phyloP scores from a whole-genome alignment of 345 rosid genomes.

The Rhizophora mangle region DNA sequence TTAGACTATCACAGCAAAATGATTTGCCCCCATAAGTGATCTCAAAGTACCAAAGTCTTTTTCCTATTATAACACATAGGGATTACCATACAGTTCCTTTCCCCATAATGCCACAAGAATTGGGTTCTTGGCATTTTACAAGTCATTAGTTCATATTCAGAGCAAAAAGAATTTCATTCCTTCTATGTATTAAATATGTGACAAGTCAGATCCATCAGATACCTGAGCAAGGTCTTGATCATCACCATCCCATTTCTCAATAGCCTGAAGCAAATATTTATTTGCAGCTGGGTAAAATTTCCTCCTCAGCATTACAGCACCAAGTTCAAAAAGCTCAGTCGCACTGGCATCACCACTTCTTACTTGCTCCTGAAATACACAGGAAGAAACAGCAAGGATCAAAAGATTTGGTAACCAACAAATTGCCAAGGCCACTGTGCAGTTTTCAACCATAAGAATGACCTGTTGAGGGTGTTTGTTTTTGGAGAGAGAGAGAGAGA shows the following conservation, averaged over 20 bases:
- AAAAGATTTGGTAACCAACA: constrained; percentile 3
- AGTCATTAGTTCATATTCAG: not conserved
- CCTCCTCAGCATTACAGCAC: constrained; percentile 93
- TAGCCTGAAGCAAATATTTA: constrained; percentile 79
- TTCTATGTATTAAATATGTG: constrained; percentile 6
- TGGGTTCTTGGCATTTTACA: not conserved
- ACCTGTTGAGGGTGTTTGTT: too few relatives aligned
- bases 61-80: too few relatives aligned
- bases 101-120: too few relatives aligned
- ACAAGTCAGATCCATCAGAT: constrained; percentile 10
- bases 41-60: too few relatives aligned
- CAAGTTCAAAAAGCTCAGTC: constrained; percentile 87
- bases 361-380: constrained; percentile 74
- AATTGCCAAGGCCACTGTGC: not conserved
- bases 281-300: constrained; percentile 88
- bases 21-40: too few relatives aligned
- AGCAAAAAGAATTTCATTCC: not conserved
- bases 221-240: constrained; percentile 99
- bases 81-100: too few relatives aligned
- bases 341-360: constrained; percentile 99
- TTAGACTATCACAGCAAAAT: not conserved
- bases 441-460: too few relatives aligned
- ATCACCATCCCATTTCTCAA: constrained; percentile 95
- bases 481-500: not conserved
- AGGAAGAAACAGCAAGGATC: constrained; percentile 11